Conservation (phyloP, 2,329 filamentous ascomycete species). For the Malbranchea cinnamomea region DNA sequence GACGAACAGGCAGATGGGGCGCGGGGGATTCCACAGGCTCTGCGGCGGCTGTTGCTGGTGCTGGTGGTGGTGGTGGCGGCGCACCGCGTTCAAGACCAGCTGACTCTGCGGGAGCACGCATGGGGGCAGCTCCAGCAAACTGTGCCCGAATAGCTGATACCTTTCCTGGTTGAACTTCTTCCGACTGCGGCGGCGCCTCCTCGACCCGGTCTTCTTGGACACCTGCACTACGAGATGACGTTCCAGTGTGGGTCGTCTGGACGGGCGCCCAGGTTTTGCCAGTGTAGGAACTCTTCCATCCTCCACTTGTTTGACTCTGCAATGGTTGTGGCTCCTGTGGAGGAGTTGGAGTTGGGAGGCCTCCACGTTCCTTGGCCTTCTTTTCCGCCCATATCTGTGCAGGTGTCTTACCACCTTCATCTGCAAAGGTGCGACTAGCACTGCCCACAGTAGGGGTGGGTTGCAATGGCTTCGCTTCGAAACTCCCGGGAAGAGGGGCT, state of each 20-base stretch:
- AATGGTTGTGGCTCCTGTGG: constrained; percentile 38
- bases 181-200: constrained; percentile 23
- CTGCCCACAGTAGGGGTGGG: constrained; percentile 51
- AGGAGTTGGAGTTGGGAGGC: constrained; percentile 34
- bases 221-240: constrained; percentile 33
- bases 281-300: constrained; percentile 83
- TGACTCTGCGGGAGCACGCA: constrained; percentile 38
- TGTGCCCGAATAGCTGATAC: constrained; percentile 65
- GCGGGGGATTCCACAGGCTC: constrained; percentile 53
- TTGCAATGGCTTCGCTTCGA: constrained; percentile 46
- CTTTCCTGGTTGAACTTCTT: constrained; percentile 44
- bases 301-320: constrained; percentile 56
- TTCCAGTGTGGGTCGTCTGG: constrained; percentile 56
- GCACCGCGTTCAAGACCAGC: constrained; percentile 24
- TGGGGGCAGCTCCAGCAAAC: constrained; percentile 60
- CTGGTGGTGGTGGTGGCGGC: constrained; percentile 46
- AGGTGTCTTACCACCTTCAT: constrained; percentile 88
- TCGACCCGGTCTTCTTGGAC: constrained; percentile 3
- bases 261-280: constrained; percentile 87
- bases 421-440: constrained; percentile 85
- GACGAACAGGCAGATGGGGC: constrained; percentile 64
- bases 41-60: constrained; percentile 52
- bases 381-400: constrained; percentile 96
- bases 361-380: constrained; percentile 67
- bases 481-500: constrained; percentile 59